Percentiles rank a stretch among this genome's conserved stretches.
These are phyloP conservation scores for Fraxinus pennsylvanica DNA, from an alignment of 257 asterid genomes.

Conservation along the genomic window DNA sequence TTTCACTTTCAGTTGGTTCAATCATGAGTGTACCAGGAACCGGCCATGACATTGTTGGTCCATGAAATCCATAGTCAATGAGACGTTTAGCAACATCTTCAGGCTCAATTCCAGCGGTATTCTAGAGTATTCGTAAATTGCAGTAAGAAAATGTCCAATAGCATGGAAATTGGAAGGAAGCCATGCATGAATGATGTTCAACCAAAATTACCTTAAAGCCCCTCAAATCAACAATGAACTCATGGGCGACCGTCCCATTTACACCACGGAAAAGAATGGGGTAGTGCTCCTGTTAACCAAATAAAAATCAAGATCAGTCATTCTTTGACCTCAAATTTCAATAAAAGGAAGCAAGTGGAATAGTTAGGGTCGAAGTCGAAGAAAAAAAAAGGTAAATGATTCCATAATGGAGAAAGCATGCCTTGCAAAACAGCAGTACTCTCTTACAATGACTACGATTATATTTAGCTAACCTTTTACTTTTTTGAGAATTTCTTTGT, in stretches of 20 bases:
- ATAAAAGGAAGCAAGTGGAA: background rate
- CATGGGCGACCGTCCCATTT: slow-evolving; percentile 90
- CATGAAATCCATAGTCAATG: slow-evolving; percentile 96
- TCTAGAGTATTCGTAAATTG: slow-evolving; percentile 38
- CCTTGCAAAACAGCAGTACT: too few relatives aligned
- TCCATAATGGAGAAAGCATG: background rate
- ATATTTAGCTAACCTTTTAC: too few relatives aligned
- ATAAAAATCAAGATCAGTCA: slow-evolving; percentile 3
- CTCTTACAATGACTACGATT: too few relatives aligned
- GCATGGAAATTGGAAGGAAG: background rate
- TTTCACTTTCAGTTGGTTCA: slow-evolving; percentile 98
- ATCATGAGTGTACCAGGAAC: slow-evolving; percentile 98
- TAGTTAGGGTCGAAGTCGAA: background rate
- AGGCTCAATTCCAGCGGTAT: slow-evolving; percentile 93
- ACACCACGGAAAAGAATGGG: slow-evolving; percentile 97
- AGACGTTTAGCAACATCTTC: slow-evolving; percentile 99
- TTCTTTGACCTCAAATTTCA: background rate
- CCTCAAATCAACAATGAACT: slow-evolving; percentile 89
- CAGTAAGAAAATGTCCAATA: slow-evolving; percentile 16
- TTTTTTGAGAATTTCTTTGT: too few relatives aligned
- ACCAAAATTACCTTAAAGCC: slow-evolving; percentile 66
- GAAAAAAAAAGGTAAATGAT: background rate
- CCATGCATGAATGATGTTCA: background rate
- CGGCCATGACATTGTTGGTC: slow-evolving; percentile 98
- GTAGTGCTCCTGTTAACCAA: slow-evolving; percentile 63